These are phyloP conservation scores for Tulasnella sp. DNA, from an alignment of 768 basidiomycete genomes.

Conservation along the genomic window DNA sequence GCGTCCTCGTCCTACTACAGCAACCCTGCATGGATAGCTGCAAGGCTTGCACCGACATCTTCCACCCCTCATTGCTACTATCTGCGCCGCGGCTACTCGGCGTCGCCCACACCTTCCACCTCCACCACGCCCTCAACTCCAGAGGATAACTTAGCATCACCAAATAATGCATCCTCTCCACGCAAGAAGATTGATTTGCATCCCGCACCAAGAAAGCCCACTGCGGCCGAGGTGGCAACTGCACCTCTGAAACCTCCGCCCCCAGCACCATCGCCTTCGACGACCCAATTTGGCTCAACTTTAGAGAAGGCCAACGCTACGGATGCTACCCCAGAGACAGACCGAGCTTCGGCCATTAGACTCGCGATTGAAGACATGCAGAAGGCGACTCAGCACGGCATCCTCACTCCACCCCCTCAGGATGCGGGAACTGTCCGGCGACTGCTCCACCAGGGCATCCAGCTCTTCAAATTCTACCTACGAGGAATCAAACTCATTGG, in stretches of 20 bases:
- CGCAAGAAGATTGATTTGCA: conserved; percentile 3
- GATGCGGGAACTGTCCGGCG: conserved; percentile 45
- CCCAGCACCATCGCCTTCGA: not conserved
- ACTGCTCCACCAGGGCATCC: conserved; percentile 38
- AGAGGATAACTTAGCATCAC: not conserved
- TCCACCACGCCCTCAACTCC: not conserved
- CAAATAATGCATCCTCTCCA: not conserved
- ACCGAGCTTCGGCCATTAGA: conserved; percentile 30
- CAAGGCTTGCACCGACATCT: not conserved
- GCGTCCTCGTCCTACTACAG: not conserved
- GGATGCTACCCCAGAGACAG: not conserved
- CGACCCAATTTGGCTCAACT: not conserved
- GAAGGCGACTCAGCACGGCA: conserved; percentile 52
- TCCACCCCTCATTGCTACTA: not conserved
- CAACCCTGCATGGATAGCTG: not conserved
- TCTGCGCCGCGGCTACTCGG: not conserved
- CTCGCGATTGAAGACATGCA: conserved; percentile 38
- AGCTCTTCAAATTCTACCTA: conserved; percentile 69
- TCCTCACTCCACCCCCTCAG: conserved; percentile 52
- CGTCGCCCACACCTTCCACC: not conserved
- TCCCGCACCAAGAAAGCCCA: conserved; percentile 1
- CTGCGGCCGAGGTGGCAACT: not conserved
- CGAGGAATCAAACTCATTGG: conserved; percentile 60
- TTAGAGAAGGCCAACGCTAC: not conserved
- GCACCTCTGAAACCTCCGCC: not conserved